Percentiles rank a stretch among this genome's conserved stretches.
These are phyloP conservation scores for Lathyrus tuberosus DNA, from an alignment of 306 rosid species.

Conservation along the genomic window DNA sequence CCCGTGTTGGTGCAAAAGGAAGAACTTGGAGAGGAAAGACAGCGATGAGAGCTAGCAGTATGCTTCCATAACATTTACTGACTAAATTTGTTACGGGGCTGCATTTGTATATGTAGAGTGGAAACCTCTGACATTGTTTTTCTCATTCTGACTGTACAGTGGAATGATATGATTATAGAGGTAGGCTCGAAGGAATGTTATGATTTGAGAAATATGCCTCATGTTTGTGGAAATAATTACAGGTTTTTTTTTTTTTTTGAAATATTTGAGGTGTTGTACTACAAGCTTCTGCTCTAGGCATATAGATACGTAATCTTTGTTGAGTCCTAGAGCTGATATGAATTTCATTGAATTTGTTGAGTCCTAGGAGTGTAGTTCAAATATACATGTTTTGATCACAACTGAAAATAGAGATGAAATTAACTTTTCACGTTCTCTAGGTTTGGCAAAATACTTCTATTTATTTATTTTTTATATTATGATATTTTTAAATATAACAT, in stretches of 20 bases:
- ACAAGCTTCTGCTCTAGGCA: constrained; percentile 1
- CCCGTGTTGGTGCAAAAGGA: constrained; percentile 88
- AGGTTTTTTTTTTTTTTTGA: constrained; percentile 32
- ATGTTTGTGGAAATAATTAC: constrained; percentile 22
- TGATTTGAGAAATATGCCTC: constrained; percentile 28
- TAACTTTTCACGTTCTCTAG: too few relatives aligned
- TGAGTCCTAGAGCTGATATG: too few relatives aligned
- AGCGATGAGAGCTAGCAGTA: constrained; percentile 47
- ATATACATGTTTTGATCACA: too few relatives aligned
- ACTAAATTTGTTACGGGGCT: constrained; percentile 39
- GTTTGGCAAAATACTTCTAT: too few relatives aligned
- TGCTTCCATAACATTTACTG: constrained; percentile 39
- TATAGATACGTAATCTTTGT: neutral
- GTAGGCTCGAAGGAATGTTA: constrained; percentile 13
- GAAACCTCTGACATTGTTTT: constrained; percentile 13
- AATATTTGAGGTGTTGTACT: constrained; percentile 23
- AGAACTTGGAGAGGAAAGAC: constrained; percentile 45
- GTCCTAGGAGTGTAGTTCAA: too few relatives aligned
- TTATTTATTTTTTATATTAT: too few relatives aligned
- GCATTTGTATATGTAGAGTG: constrained; percentile 52
- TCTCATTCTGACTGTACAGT: neutral
- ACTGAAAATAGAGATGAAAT: too few relatives aligned
- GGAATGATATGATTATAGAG: constrained; percentile 8
- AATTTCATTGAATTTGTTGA: too few relatives aligned
- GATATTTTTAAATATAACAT: too few relatives aligned